A percentile compares a stretch with the other conserved stretches of the same genome.
Evolutionary conservation across 2,329 filamentous ascomycete genomes (phyloP).

Genomic region (Amesomyces nigricolor): DNA sequence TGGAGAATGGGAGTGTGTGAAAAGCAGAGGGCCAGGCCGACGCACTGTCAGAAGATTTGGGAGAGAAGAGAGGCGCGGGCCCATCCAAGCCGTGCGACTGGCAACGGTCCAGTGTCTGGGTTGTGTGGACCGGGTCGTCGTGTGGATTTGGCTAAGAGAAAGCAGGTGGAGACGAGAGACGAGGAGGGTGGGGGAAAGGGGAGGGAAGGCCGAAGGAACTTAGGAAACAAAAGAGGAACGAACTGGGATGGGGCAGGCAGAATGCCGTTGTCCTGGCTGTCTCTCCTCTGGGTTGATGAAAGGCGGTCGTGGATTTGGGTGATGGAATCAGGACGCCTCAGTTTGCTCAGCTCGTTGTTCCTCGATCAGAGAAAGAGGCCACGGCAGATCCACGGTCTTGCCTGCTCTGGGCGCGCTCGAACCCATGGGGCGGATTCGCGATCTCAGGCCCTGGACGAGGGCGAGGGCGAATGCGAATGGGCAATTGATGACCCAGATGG

Average conservation of each 20-base stretch:
- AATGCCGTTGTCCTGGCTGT: neutral
- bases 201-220: neutral
- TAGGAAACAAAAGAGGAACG: neutral
- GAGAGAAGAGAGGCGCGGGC: constrained; percentile 9
- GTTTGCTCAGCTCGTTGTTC: constrained; percentile 1
- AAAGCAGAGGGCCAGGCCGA: constrained; percentile 10
- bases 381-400: constrained; percentile 12
- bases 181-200: neutral
- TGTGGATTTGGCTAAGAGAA: constrained; percentile 13
- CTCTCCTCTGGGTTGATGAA: neutral
- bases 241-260: neutral
- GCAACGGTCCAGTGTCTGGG: constrained; percentile 7
- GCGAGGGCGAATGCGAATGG: constrained; percentile 1
- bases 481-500: constrained; percentile 15
- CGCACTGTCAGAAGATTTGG: constrained; percentile 12
- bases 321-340: neutral
- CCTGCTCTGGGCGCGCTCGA: constrained; percentile 9
- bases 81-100: constrained; percentile 15
- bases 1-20: constrained; percentile 10
- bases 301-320: neutral
- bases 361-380: constrained; percentile 1
- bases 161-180: constrained; percentile 6
- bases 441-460: neutral
- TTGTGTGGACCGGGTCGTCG: constrained; percentile 12
- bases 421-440: constrained; percentile 11